A percentile compares a stretch with the other conserved stretches of the same genome.
These are phyloP conservation scores for Micractinium conductrix DNA, from an alignment of 139 green algal species.

Conservation along the genomic window DNA sequence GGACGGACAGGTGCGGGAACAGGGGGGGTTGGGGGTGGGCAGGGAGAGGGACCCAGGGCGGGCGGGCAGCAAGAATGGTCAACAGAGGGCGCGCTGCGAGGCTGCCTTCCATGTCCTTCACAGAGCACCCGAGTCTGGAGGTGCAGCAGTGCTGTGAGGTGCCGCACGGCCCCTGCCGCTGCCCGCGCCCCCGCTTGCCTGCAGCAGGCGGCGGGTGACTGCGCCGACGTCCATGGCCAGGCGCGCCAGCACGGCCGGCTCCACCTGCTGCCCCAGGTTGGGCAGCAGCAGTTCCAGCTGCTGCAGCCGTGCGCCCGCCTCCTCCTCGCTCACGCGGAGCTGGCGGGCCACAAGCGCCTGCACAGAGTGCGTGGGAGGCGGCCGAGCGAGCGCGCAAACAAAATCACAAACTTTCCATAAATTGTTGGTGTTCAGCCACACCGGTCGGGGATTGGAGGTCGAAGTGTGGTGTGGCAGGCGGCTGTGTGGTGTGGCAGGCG, in stretches of 20 bases:
- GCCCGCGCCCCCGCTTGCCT: not conserved
- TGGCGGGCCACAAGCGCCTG: not conserved
- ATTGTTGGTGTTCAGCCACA: no score
- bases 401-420: no score
- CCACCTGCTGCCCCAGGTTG: conserved; percentile 4
- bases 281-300: conserved; percentile 18
- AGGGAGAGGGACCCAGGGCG: not conserved
- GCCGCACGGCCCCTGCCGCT: not conserved
- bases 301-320: not conserved
- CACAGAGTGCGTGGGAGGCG: not conserved
- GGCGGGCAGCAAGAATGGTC: no score
- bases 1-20: not conserved
- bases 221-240: conserved; percentile 5
- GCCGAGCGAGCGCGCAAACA: no score
- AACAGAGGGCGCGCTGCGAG: no score
- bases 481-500: no score
- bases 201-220: conserved; percentile 8
- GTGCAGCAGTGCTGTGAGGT: not conserved
- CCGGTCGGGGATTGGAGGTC: no score
- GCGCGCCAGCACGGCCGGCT: not conserved
- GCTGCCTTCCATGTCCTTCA: no score
- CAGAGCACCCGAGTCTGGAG: not conserved
- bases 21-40: not conserved
- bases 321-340: conserved; percentile 22
- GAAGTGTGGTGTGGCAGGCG: no score